phyloP scores from a whole-genome alignment of 2,329 filamentous ascomycete species.

The Exophiala phaeomuriformis region DNA sequence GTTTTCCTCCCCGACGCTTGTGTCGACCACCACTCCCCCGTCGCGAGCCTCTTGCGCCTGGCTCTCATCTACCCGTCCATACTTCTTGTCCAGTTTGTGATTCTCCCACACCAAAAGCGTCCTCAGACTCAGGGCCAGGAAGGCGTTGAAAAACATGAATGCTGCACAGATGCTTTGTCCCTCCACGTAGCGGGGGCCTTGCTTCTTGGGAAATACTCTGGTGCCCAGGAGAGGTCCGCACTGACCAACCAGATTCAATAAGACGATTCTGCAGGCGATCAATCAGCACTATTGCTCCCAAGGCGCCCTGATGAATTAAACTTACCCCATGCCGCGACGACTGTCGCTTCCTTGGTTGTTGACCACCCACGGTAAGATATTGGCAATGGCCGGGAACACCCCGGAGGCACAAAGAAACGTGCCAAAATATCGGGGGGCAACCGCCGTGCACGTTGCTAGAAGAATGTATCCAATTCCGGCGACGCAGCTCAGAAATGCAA shows the following conservation, averaged over 20 bases:
- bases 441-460: slow-evolving; percentile 50
- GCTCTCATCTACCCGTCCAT: slow-evolving; percentile 26
- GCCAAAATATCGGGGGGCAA: slow-evolving; percentile 46
- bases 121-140: slow-evolving; percentile 18
- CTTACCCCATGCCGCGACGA: slow-evolving; percentile 20
- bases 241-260: slow-evolving; percentile 75
- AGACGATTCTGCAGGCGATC: slow-evolving; percentile 31
- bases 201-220: slow-evolving; percentile 52
- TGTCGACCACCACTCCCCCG: slow-evolving; percentile 1
- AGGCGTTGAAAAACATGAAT: slow-evolving; percentile 46
- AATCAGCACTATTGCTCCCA: not conserved
- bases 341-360: slow-evolving; percentile 30
- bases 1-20: slow-evolving; percentile 32
- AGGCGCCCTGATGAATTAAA: not conserved
- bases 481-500: slow-evolving; percentile 50
- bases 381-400: slow-evolving; percentile 61
- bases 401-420: slow-evolving; percentile 52
- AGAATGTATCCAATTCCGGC: slow-evolving; percentile 59
- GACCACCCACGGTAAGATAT: slow-evolving; percentile 63
- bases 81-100: slow-evolving; percentile 22
- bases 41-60: slow-evolving; percentile 16
- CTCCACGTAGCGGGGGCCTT: slow-evolving; percentile 54
- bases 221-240: slow-evolving; percentile 65
- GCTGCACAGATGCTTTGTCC: slow-evolving; percentile 58
- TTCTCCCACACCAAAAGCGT: slow-evolving; percentile 27